phyloP scores from a whole-genome alignment of 176 grass and related monocot species.

The Aegilops bicornis region DNA sequence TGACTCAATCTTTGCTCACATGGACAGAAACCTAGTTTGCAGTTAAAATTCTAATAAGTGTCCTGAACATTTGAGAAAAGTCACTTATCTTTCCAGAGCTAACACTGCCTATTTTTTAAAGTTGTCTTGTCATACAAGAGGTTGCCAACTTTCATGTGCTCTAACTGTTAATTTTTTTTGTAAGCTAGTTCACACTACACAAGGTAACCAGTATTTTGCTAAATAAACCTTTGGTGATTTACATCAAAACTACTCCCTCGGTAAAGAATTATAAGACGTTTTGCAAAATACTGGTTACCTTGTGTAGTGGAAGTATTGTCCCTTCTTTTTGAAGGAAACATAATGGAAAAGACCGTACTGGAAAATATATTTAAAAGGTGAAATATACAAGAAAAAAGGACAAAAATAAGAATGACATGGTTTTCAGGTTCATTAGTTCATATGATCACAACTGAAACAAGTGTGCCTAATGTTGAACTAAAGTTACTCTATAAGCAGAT shows the following conservation, averaged over 20 bases:
- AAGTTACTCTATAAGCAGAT: not conserved
- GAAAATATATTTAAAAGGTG: not conserved
- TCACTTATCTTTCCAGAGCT: not conserved
- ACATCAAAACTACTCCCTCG: not conserved
- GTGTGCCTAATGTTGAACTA: not conserved
- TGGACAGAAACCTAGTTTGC: not conserved
- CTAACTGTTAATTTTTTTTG: not conserved
- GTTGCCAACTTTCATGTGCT: not conserved
- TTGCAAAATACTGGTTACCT: not conserved
- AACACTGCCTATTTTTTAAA: not conserved
- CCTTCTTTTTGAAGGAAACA: constrained; percentile 5
- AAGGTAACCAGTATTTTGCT: constrained; percentile 4
- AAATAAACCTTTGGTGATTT: not conserved
- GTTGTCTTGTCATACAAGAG: not conserved
- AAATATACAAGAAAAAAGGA: not conserved
- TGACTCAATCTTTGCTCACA: not conserved
- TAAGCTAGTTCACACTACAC: not conserved
- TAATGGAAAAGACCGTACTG: not conserved
- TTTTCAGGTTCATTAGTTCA: not conserved
- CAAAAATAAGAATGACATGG: not conserved
- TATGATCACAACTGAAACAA: not conserved
- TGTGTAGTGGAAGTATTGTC: not conserved
- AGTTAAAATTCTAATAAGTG: not conserved
- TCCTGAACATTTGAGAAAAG: not conserved
- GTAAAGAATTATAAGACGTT: not conserved